A percentile compares a stretch with the other conserved stretches of the same genome.
phyloP scores from a whole-genome alignment of 352 stramenopile species.

The Chrysophaeum taylorii region DNA sequence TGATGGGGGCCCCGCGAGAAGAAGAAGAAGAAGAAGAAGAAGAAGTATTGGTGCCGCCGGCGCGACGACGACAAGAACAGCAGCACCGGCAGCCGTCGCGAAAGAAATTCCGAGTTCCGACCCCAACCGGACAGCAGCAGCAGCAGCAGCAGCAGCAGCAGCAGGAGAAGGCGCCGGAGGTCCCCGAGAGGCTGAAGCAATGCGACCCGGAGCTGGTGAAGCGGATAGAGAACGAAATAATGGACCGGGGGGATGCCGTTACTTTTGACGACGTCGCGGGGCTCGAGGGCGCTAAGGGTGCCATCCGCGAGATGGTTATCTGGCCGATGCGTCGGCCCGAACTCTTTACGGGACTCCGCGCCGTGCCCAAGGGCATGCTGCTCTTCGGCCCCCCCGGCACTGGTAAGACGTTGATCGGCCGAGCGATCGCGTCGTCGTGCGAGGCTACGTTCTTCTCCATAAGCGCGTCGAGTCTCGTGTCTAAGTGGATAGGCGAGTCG shows the following conservation, averaged over 20 bases:
- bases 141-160: not conserved
- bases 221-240: slow-evolving; percentile 94
- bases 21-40: too few relatives aligned
- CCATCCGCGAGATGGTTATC: slow-evolving; percentile 93
- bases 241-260: slow-evolving; percentile 76
- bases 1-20: too few relatives aligned
- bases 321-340: slow-evolving; percentile 94
- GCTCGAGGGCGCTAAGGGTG: slow-evolving; percentile 90
- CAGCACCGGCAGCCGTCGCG: too few relatives aligned
- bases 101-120: not conserved
- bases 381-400: slow-evolving; percentile 81
- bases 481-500: slow-evolving; percentile 99
- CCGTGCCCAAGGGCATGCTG: slow-evolving; percentile 76
- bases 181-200: slow-evolving; percentile 80
- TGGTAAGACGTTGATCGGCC: slow-evolving; percentile 93
- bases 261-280: slow-evolving; percentile 97
- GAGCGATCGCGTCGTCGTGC: slow-evolving; percentile 94
- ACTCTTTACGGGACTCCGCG: slow-evolving; percentile 87
- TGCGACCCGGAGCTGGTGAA: slow-evolving; percentile 86
- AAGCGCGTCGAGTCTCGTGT: slow-evolving; percentile 91
- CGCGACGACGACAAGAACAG: too few relatives aligned
- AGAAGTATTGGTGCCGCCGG: too few relatives aligned
- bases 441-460: slow-evolving; percentile 98
- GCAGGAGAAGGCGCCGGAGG: not conserved
- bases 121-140: not conserved